Conservation (phyloP, 805 yeast species). For the Maudiozyma turicensis region DNA sequence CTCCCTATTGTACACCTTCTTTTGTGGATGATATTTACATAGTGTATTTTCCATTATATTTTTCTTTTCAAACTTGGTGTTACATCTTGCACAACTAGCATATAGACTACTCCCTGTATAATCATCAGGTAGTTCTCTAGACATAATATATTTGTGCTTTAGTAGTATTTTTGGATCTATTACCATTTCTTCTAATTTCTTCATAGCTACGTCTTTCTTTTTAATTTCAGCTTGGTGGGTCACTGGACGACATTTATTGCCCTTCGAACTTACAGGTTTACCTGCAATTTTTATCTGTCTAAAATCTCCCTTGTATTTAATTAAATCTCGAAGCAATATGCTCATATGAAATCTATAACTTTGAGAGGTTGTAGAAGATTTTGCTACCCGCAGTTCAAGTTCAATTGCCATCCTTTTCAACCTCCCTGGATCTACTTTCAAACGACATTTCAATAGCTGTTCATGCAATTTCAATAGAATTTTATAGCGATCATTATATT, state of each 20-base stretch:
- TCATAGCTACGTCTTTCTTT: slow-evolving; percentile 10
- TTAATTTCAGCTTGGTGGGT: not conserved
- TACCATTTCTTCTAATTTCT: slow-evolving; percentile 12
- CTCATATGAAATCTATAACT: slow-evolving; percentile 26
- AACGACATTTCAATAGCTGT: slow-evolving; percentile 13
- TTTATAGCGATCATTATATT: slow-evolving; percentile 26
- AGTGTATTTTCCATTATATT: slow-evolving; percentile 19
- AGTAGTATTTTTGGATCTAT: slow-evolving; percentile 11
- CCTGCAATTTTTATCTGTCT: slow-evolving; percentile 17
- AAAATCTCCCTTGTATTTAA: slow-evolving; percentile 23
- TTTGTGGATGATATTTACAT: slow-evolving; percentile 25
- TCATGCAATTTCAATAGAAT: slow-evolving; percentile 22
- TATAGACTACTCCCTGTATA: not conserved
- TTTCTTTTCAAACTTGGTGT: slow-evolving; percentile 18
- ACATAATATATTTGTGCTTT: slow-evolving; percentile 21
- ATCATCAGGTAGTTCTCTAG: slow-evolving; percentile 1
- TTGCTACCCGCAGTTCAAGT: slow-evolving; percentile 22
- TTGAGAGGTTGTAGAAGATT: slow-evolving; percentile 19
- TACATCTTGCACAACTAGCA: slow-evolving; percentile 24
- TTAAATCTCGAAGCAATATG: slow-evolving; percentile 23
- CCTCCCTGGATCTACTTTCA: slow-evolving; percentile 6
- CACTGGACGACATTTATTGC: not conserved
- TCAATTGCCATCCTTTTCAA: slow-evolving; percentile 17
- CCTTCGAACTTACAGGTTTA: slow-evolving; percentile 7
- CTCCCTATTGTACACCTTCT: slow-evolving; percentile 19